These are phyloP conservation scores for Aspergillus biplanus DNA, from an alignment of 495 filamentous ascomycete genomes.

Conservation along the genomic window DNA sequence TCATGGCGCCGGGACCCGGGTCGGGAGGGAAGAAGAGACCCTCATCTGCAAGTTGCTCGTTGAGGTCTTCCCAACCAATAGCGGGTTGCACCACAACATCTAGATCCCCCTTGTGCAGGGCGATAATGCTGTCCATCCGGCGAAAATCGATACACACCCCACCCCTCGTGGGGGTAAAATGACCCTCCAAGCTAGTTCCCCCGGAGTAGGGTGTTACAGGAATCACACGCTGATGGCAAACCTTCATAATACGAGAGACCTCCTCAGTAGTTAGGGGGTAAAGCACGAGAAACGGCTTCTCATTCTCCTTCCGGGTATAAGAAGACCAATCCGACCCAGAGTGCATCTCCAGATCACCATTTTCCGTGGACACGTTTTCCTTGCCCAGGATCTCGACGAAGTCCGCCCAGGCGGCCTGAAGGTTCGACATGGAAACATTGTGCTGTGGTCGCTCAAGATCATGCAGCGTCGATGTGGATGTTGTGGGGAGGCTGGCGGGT, in stretches of 20 bases:
- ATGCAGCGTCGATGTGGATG: conserved; percentile 74
- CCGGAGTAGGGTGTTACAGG: conserved; percentile 67
- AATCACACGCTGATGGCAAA: conserved; percentile 63
- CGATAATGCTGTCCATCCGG: conserved; percentile 64
- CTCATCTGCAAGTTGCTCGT: conserved; percentile 57
- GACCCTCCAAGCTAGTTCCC: conserved; percentile 66
- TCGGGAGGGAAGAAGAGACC: conserved; percentile 70
- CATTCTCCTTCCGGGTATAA: conserved; percentile 58
- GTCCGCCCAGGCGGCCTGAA: conserved; percentile 93
- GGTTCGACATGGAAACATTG: conserved; percentile 70
- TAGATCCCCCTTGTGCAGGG: conserved; percentile 59
- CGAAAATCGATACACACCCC: conserved; percentile 68
- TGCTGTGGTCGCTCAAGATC: conserved; percentile 64
- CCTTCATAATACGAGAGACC: conserved; percentile 63
- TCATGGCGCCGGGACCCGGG: conserved; percentile 68
- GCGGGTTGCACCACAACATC: conserved; percentile 71
- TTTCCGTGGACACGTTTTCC: conserved; percentile 79
- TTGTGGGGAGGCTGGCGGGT: conserved; percentile 58
- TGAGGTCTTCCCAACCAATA: conserved; percentile 65
- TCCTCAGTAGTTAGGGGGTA: conserved; percentile 58
- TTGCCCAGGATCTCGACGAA: conserved; percentile 82
- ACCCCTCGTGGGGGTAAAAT: conserved; percentile 63
- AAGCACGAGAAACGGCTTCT: conserved; percentile 52
- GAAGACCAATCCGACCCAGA: conserved; percentile 89
- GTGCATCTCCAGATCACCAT: conserved; percentile 68